Percentiles rank a stretch among this genome's conserved stretches.
Evolutionary conservation across 371 early-diverging fungal species (phyloP).

Genomic region (Actinomucor elegans): DNA sequence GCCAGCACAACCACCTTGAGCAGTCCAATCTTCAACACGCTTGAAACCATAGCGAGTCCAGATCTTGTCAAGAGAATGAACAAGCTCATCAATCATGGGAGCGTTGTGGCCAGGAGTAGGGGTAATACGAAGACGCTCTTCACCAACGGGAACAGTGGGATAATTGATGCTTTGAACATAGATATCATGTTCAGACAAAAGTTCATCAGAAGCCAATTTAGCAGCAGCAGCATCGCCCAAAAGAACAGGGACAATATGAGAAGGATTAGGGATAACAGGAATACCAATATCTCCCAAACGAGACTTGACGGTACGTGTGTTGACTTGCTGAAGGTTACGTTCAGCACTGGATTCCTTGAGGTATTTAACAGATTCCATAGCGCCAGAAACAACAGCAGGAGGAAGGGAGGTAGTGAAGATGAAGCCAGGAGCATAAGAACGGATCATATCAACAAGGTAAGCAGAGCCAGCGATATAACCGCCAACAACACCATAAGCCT

Average conservation of each 20-base stretch:
- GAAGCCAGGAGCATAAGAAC: slow-evolving; percentile 98
- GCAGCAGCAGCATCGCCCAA: slow-evolving; percentile 95
- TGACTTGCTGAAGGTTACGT: slow-evolving; percentile 88
- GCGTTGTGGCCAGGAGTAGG: slow-evolving; percentile 93
- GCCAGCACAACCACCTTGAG: slow-evolving; percentile 86
- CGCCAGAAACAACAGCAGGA: slow-evolving; percentile 91
- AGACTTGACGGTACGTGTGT: slow-evolving; percentile 85
- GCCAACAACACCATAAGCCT: slow-evolving; percentile 97
- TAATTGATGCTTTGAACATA: slow-evolving; percentile 98
- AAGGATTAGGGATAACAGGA: slow-evolving; percentile 97
- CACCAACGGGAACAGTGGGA: slow-evolving; percentile 95
- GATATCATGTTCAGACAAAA: slow-evolving; percentile 86
- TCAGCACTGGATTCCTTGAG: slow-evolving; percentile 82
- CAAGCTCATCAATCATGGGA: slow-evolving; percentile 81
- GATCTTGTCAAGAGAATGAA: slow-evolving; percentile 79
- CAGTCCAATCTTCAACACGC: slow-evolving; percentile 84
- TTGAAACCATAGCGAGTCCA: slow-evolving; percentile 88
- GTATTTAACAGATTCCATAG: slow-evolving; percentile 89
- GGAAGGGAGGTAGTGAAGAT: slow-evolving; percentile 99
- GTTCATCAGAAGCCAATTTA: slow-evolving; percentile 89
- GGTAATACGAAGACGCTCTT: slow-evolving; percentile 97
- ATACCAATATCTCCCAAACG: slow-evolving; percentile 84
- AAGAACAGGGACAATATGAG: slow-evolving; percentile 97
- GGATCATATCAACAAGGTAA: slow-evolving; percentile 91
- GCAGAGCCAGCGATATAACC: slow-evolving; percentile 96